Percentiles rank a stretch among this genome's conserved stretches.
Conservation (phyloP, 2,329 filamentous ascomycete species). For the Ascochyta lentis region DNA sequence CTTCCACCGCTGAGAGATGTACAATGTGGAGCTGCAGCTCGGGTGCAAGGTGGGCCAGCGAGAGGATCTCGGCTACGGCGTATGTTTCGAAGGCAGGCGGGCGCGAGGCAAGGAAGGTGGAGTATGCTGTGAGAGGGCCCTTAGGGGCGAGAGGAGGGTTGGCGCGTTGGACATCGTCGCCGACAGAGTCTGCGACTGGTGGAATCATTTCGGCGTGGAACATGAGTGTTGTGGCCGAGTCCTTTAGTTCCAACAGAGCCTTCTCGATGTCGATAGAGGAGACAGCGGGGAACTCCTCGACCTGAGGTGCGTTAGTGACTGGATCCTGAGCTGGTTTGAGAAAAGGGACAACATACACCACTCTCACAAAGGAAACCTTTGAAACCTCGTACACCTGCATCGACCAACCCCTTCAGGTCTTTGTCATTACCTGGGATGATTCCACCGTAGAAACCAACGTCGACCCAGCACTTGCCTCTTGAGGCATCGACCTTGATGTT, state of each 20-base stretch:
- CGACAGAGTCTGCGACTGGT: slow-evolving; percentile 79
- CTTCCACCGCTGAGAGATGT: slow-evolving; percentile 87
- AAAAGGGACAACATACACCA: slow-evolving; percentile 69
- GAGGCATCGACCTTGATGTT: slow-evolving; percentile 86
- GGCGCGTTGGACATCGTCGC: slow-evolving; percentile 75
- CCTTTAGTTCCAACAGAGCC: slow-evolving; percentile 80
- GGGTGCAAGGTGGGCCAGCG: slow-evolving; percentile 79
- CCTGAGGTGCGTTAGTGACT: slow-evolving; percentile 56
- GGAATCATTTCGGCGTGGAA: slow-evolving; percentile 99
- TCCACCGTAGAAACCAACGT: slow-evolving; percentile 98
- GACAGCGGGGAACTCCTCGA: slow-evolving; percentile 96
- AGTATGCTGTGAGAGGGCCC: slow-evolving; percentile 78
- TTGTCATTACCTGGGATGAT: slow-evolving; percentile 87
- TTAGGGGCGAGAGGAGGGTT: slow-evolving; percentile 72
- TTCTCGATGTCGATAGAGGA: slow-evolving; percentile 77
- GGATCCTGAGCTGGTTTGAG: too few species aligned
- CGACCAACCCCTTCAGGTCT: slow-evolving; percentile 80
- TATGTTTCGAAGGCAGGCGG: slow-evolving; percentile 90
- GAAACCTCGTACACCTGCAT: slow-evolving; percentile 89
- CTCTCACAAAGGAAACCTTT: slow-evolving; percentile 98
- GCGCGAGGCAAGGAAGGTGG: slow-evolving; percentile 89
- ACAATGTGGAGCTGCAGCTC: slow-evolving; percentile 90
- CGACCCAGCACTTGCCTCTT: slow-evolving; percentile 91
- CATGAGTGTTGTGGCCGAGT: slow-evolving; percentile 90
- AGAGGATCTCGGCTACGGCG: slow-evolving; percentile 85